Evolutionary conservation across 352 stramenopile genomes (phyloP), one percentile per base, ranked within the genome.

Genomic region (Albugo laibachii): DNA sequence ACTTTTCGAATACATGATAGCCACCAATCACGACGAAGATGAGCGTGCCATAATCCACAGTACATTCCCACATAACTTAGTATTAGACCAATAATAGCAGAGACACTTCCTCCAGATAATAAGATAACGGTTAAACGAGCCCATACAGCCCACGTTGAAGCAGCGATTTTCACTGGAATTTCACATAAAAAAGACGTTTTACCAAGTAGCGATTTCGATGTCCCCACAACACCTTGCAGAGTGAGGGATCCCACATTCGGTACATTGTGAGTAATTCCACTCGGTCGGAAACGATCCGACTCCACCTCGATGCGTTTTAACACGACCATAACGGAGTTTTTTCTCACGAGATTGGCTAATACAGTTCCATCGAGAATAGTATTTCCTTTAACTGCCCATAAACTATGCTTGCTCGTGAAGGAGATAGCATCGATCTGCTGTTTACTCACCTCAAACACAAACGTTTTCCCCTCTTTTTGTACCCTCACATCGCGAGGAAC

Each of bases 11-110:
- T 64, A 45, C 74, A 87, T 41, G 67, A 64, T 47, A 76, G 83
- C 77, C 77, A 91, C 51, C 84, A 63, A 42, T 91, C 77, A 50
- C 77, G 62, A 36, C 77, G 74, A n/a, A 91, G 74, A 35, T 91
- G 77, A 0, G 77, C 72, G 36, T 91, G 77, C 77, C 77, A 91
- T n/a, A 91, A 40, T 11, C 77, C 77, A 21, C 82, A 45, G 49
- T 75, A 87, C 37, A 70, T 83, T 36, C 84, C 67, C 39, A 91
- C 51, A 52, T 91, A 91, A 41, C 87, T 87, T 35, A 64, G 58
- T 13, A 63, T 48, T 4, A 91, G 64, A 61, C 77, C 74, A 15
- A 64, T 62, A 6, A 67, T 58, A 1, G 77, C 68, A 5, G 74
- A 64, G 19, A 91, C 58, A 35, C 87, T 76, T 42, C 72, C 76